Evolutionary conservation across 2,329 filamentous ascomycete species (phyloP).

Genomic region (Aureobasidium sp.): DNA sequence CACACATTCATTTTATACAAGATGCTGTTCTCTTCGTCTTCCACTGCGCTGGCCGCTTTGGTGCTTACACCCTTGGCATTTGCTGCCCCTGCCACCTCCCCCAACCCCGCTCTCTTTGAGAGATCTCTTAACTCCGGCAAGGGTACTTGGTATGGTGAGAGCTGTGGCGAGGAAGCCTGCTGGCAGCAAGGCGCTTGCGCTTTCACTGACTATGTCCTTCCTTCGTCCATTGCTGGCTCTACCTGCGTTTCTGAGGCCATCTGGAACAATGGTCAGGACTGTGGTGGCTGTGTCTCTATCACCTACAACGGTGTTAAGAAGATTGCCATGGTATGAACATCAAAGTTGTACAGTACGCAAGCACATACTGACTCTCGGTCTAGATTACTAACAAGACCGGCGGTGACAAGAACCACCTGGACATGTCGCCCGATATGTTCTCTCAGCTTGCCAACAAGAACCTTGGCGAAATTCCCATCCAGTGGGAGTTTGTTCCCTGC

Average conservation of each 20-base stretch:
- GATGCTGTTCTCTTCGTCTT: slow-evolving; percentile 6
- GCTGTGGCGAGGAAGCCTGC: slow-evolving; percentile 19
- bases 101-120: neutral
- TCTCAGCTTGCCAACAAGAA: slow-evolving; percentile 16
- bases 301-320: slow-evolving; percentile 15
- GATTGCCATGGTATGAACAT: slow-evolving; percentile 13
- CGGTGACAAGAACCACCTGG: slow-evolving; percentile 17
- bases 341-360: too few species aligned
- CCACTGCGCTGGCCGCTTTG: slow-evolving; percentile 7
- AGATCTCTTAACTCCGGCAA: slow-evolving; percentile 1
- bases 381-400: slow-evolving; percentile 16
- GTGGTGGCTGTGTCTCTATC: slow-evolving; percentile 15
- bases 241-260: slow-evolving; percentile 15
- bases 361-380: neutral
- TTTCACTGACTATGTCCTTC: slow-evolving; percentile 12
- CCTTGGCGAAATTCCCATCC: slow-evolving; percentile 11
- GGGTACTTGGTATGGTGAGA: slow-evolving; percentile 16
- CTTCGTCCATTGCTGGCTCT: slow-evolving; percentile 12
- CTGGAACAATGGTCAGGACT: slow-evolving; percentile 14
- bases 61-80: slow-evolving; percentile 1
- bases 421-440: slow-evolving; percentile 18
- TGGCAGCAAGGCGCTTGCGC: slow-evolving; percentile 17
- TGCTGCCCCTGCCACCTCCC: neutral
- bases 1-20: neutral
- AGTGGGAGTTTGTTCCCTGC: slow-evolving; percentile 45